Evolutionary conservation across 176 grass and related monocot species (phyloP), one percentile per base, ranked within the genome.

Genomic region (Phragmites australis): DNA sequence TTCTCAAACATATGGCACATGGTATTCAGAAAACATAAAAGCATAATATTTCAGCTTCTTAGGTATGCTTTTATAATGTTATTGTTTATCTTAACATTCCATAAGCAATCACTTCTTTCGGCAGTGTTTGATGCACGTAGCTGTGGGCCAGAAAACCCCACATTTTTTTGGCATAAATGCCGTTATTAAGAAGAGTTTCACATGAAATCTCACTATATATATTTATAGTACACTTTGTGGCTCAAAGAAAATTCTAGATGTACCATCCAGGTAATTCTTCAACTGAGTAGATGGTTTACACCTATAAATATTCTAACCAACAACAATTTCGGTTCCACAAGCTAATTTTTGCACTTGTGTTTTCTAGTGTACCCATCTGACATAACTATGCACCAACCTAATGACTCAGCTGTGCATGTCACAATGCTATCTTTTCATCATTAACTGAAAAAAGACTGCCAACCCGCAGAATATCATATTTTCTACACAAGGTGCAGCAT

Each of bases 381-480:
- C 65, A 82, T 77, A 73, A 86, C 47, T 64, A 57, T 22, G 19
- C 69, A 82, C 68, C 83, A 82, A 82, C 66, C 43, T 6, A 53
- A 71, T 72, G 88, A 86, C 48, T 65, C 74, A 67, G 72, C 48
- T 34, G 49, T 0, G 1, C 41, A 65, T 43, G 47, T 77, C 77
- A 65, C 57, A 51, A 48, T 82, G 72, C 42, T 71, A 63, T 55
- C 18, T 65, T 72, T 72, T 63, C 87, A 72, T 66, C 83, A 82
- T 50, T 81, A 82, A 59, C 66, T 77, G 17, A 65, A 89, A 76
- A 82, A 72, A 29, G 72, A 89, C 10, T 17, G 48, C 39, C 29
- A 65, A 81, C 57, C 72, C 1, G 22, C 47, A 55, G 7, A 47
- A 65, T 81, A 81, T 40, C 45, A 68, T 72, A 81, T 72, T 72